Evolutionary conservation across 2,329 filamentous ascomycete genomes (phyloP).

Genomic region (Aspergillus proliferans): DNA sequence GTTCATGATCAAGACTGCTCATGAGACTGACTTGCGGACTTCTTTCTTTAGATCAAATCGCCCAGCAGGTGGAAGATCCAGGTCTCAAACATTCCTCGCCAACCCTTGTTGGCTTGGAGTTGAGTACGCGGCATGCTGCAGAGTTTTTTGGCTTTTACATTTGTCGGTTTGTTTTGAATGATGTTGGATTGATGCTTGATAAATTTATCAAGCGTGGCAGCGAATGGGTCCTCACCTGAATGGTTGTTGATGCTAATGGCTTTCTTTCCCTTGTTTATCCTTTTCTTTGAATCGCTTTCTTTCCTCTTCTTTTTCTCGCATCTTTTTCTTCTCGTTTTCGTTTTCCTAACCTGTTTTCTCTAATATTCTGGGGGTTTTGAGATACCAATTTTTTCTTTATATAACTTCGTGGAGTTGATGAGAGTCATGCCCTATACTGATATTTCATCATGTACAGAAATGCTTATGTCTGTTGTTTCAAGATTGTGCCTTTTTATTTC

Average conservation of each 20-base stretch:
- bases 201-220: conserved; percentile 96
- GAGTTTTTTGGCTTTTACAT: conserved; percentile 98
- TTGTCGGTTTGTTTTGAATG: conserved; percentile 85
- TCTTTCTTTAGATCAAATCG: conserved; percentile 71
- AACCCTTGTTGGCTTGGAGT: conserved; percentile 89
- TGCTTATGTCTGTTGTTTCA: conserved; percentile 1
- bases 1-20: neutral
- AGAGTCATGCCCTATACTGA: conserved; percentile 3
- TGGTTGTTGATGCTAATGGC: neutral
- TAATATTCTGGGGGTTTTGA: neutral
- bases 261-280: neutral
- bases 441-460: conserved; percentile 4
- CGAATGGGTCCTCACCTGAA: conserved; percentile 73
- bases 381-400: neutral
- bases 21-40: conserved; percentile 5
- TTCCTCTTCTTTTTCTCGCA: neutral
- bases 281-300: neutral
- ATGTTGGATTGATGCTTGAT: conserved; percentile 78
- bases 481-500: neutral
- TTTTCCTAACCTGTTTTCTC: neutral
- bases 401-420: neutral
- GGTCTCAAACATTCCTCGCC: conserved; percentile 85
- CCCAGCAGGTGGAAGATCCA: conserved; percentile 90
- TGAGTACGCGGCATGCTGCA: conserved; percentile 85
- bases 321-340: neutral